A percentile compares a stretch with the other conserved stretches of the same genome.
Evolutionary conservation across 305 asterid species (phyloP).

Genomic region (Rubia peregrina): DNA sequence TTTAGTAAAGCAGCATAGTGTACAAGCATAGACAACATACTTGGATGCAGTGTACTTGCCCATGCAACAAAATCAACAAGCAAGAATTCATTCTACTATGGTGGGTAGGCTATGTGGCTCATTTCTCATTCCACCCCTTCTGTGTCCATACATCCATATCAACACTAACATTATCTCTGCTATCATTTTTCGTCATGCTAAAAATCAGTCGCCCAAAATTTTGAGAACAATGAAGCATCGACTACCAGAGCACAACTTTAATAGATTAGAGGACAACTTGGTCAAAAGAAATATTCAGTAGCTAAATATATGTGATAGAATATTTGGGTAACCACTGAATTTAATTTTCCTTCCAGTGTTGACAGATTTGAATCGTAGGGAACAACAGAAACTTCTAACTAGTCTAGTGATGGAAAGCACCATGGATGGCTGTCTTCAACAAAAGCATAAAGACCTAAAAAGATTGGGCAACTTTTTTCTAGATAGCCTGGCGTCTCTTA

Average conservation of each 20-base stretch:
- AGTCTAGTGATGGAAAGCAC: not conserved
- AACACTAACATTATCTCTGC: not conserved
- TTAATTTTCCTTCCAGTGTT: not conserved
- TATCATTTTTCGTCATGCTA: not conserved
- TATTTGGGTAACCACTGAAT: not conserved
- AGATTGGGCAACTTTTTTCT: not conserved
- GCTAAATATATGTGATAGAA: too few species aligned
- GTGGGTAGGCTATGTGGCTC: not conserved
- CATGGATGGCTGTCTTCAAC: not conserved
- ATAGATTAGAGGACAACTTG: not conserved
- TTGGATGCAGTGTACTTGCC: not conserved
- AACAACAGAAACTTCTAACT: not conserved
- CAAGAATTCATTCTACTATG: not conserved
- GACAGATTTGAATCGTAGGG: not conserved
- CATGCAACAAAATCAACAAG: not conserved
- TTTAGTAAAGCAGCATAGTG: not conserved
- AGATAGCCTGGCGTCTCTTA: not conserved
- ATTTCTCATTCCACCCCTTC: not conserved
- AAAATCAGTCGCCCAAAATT: not conserved
- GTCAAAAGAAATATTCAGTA: not conserved
- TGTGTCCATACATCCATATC: not conserved
- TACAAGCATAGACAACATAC: not conserved
- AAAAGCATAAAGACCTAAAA: not conserved
- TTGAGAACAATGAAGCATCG: not conserved
- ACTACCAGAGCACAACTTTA: not conserved